phyloP scores from a whole-genome alignment of 202 grass and related monocot genomes.

The Cymbopogon flexuosus region DNA sequence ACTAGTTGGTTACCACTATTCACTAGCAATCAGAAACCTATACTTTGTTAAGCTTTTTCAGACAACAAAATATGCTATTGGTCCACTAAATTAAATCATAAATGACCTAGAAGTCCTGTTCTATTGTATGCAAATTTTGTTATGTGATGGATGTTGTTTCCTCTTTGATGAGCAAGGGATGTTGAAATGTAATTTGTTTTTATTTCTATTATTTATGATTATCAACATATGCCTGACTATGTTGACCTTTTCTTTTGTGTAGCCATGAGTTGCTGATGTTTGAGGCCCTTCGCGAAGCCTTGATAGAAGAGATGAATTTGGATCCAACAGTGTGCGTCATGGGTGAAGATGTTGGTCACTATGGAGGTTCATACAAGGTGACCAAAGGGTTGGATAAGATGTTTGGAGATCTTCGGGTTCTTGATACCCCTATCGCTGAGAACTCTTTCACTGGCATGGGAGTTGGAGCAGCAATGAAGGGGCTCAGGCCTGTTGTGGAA shows the following conservation, averaged over 20 bases:
- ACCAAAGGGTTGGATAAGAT: slow-evolving; percentile 64
- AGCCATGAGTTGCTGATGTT: slow-evolving; percentile 74
- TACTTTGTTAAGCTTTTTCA: neutral
- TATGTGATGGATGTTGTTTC: neutral
- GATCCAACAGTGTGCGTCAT: slow-evolving; percentile 75
- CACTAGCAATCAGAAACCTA: neutral
- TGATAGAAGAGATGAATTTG: slow-evolving; percentile 82
- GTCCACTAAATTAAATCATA: neutral
- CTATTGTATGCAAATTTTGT: neutral
- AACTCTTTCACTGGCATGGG: slow-evolving; percentile 57
- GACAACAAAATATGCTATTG: neutral
- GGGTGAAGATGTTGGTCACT: slow-evolving; percentile 81
- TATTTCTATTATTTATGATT: neutral
- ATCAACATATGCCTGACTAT: slow-evolving; percentile 1
- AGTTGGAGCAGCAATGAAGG: slow-evolving; percentile 74
- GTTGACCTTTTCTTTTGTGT: slow-evolving; percentile 3
- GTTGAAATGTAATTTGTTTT: neutral
- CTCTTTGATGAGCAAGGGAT: neutral
- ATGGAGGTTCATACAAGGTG: slow-evolving; percentile 87
- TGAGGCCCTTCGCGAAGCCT: slow-evolving; percentile 71
- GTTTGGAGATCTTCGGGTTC: slow-evolving; percentile 74
- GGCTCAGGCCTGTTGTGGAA: slow-evolving; percentile 66
- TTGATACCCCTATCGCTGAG: slow-evolving; percentile 80
- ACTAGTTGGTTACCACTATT: neutral
- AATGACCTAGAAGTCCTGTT: neutral